These are phyloP conservation scores for Podaxis sp. DNA, from an alignment of 768 basidiomycete species.

Conservation along the genomic window DNA sequence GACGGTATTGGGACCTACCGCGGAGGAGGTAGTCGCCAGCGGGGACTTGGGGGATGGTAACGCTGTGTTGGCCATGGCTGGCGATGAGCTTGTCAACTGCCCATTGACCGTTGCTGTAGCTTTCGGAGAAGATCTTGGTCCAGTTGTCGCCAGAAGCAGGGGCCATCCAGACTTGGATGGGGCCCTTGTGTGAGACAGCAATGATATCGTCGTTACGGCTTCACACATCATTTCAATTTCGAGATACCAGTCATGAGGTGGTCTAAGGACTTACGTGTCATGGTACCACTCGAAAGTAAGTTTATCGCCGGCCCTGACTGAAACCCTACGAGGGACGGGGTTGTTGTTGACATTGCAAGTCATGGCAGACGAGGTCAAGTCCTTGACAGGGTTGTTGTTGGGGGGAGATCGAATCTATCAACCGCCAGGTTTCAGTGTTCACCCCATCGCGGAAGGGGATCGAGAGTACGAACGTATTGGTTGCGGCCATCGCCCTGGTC, in stretches of 20 bases:
- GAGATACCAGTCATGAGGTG: not conserved
- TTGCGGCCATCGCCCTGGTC: constrained; percentile 35
- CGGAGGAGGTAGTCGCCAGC: constrained; percentile 35
- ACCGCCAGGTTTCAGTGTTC: not conserved
- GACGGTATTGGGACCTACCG: constrained; percentile 20
- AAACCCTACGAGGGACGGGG: constrained; percentile 28
- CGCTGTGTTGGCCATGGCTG: constrained; percentile 31
- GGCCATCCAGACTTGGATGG: constrained; percentile 34
- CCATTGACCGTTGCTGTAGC: constrained; percentile 27
- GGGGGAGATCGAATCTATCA: constrained; percentile 36
- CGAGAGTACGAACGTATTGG: constrained; percentile 26
- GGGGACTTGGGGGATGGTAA: constrained; percentile 33
- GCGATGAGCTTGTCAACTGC: constrained; percentile 32
- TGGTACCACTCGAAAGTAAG: constrained; percentile 38
- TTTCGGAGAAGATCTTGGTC: constrained; percentile 34
- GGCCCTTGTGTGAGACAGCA: constrained; percentile 34
- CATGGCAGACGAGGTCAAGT: constrained; percentile 29
- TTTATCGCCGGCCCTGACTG: constrained; percentile 31
- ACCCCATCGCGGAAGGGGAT: not conserved
- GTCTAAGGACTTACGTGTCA: constrained; percentile 23
- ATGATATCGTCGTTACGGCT: constrained; percentile 39
- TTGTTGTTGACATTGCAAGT: constrained; percentile 34
- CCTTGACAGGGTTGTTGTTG: constrained; percentile 36
- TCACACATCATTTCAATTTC: not conserved
- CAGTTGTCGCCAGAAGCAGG: constrained; percentile 29